Base-by-base conservation (phyloP, 176 grass and related monocot species). In the Eleusine indica region DNA sequence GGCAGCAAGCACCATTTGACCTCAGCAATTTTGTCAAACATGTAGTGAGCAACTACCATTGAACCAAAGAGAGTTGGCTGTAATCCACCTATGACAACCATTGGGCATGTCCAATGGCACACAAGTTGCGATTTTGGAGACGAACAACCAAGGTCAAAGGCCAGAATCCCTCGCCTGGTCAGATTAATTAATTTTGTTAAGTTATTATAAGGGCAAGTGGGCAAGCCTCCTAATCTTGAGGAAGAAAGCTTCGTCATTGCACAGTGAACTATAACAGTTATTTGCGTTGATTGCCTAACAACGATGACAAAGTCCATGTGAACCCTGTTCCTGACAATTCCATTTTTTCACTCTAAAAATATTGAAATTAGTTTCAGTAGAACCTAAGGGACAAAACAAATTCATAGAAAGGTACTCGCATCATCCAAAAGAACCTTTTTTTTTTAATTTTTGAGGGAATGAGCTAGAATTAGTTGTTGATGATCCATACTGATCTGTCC, bases 1-100 rank as follows among this genome's bases (percentile, higher is more conserved):
- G 25, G 25, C 25, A 63, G 60, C 60, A 29, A 29, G 60, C 60
- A 63, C 60, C 14, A 4, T 35, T 22, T 44, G n/a, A 2, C 35
- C 46, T 69, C 64, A 43, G 71, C 3, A 62, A 71, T 85, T 81
- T 85, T 43, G 53, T 81, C 87, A 70, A 85, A 89, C 87, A 89
- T 30, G 73, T 84, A 49, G 39, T 48, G 40, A 29, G 47, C 62
- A 13, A 32, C 48, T 5, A 44, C 19, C 49, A 75, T 6, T 30
- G 63, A 72, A 71, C 54, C 3, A 41, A 17, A 41, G 19, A 64
- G 52, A 87, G 9, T 58, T 58, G 79, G 21, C 0, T 38, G n/a
- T 13, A 57, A 47, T 17, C 16, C 39, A 48, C 25, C 75, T 21
- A 9, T 61, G 70, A 53, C 48, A 3, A 66, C 4, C 56, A 18